Conservation (phyloP, 768 basidiomycete species). For the Naganishia kalamii region DNA sequence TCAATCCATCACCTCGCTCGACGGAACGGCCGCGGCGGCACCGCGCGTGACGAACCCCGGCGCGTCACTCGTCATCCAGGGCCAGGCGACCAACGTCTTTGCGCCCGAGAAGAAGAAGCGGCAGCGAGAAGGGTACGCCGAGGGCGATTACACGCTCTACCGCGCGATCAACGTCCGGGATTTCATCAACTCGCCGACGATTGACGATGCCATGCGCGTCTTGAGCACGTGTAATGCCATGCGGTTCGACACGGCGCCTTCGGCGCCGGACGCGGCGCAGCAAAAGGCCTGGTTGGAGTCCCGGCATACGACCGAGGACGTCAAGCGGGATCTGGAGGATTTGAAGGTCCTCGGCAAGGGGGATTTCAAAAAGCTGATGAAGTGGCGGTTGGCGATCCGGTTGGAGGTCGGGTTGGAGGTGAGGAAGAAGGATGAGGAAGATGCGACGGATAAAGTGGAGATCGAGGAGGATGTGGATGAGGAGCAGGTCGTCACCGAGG, state of each 20-base stretch:
- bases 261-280: conserved; percentile 19
- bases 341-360: conserved; percentile 95
- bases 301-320: conserved; percentile 67
- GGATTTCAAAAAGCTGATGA: conserved; percentile 87
- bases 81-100: conserved; percentile 76
- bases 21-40: conserved; percentile 16
- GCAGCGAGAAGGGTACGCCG: conserved; percentile 87
- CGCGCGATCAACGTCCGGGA: conserved; percentile 62
- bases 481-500: conserved; percentile 80
- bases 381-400: conserved; percentile 79
- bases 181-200: conserved; percentile 55
- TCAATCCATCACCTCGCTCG: conserved; percentile 32
- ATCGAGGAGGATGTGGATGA: conserved; percentile 64
- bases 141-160: conserved; percentile 87
- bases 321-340: conserved; percentile 78
- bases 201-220: conserved; percentile 64
- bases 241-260: conserved; percentile 21
- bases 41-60: conserved; percentile 45
- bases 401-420: conserved; percentile 85
- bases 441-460: conserved; percentile 59
- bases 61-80: conserved; percentile 58
- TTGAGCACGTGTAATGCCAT: conserved; percentile 58
- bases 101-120: conserved; percentile 94
- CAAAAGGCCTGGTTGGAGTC: conserved; percentile 57
- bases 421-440: conserved; percentile 66